These are phyloP conservation scores for Amesomyces nigricolor DNA, from an alignment of 2,329 filamentous ascomycete species.

Conservation along the genomic window DNA sequence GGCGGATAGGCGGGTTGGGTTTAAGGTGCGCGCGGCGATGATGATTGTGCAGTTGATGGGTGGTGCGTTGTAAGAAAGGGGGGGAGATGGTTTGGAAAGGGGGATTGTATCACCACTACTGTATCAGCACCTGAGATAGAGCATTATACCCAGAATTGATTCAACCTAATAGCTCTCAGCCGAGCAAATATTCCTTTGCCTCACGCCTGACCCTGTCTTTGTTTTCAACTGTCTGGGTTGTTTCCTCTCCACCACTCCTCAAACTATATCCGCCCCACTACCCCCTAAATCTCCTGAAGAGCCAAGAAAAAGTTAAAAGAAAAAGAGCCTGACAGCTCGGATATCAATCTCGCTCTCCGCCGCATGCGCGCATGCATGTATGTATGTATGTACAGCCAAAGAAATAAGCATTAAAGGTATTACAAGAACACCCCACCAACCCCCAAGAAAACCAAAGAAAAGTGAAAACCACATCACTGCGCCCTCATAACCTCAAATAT, in stretches of 20 bases:
- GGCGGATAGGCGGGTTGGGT: slow-evolving; percentile 74
- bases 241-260: too few relatives aligned
- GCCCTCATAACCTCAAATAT: slow-evolving; percentile 26
- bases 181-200: too few relatives aligned
- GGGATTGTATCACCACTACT: slow-evolving; percentile 5
- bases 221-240: too few relatives aligned
- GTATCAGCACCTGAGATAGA: slow-evolving; percentile 9
- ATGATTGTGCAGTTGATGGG: slow-evolving; percentile 85
- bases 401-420: too few relatives aligned
- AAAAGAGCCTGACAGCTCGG: slow-evolving; percentile 11
- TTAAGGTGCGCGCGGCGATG: slow-evolving; percentile 85
- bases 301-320: background rate
- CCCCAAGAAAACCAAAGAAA: background rate
- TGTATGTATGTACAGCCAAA: too few relatives aligned
- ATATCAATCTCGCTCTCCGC: slow-evolving; percentile 8
- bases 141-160: slow-evolving; percentile 15
- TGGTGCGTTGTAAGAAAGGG: slow-evolving; percentile 63
- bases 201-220: too few relatives aligned
- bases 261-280: too few relatives aligned
- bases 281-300: too few relatives aligned
- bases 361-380: background rate
- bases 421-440: too few relatives aligned
- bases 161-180: background rate
- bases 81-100: background rate
- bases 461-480: slow-evolving; percentile 12